Evolutionary conservation across 345 rosid genomes (phyloP), one percentile per base, ranked within the genome.

Genomic region (Lepidium sativum): DNA sequence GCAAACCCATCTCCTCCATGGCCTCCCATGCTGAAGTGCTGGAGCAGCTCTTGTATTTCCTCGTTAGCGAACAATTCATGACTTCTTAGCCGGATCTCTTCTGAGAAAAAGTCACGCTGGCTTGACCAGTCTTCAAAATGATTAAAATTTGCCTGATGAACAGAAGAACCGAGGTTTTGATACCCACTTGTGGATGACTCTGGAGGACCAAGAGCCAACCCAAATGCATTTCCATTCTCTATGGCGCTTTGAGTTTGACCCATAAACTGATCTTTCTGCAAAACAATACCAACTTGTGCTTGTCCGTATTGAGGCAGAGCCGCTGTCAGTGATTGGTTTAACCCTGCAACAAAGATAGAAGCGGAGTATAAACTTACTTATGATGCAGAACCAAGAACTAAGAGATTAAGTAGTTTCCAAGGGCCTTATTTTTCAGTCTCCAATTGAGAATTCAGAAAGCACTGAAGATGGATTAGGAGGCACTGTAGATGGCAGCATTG

Each of bases 21-120:
- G 37, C 43, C 70, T 62, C 94, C 97, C 87, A 84, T 80, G 73
- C 86, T 86, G 60, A 86, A 87, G 64, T 86, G 66, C 6, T 86
- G 80, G 23, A 92, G 92, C 54, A 89, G 75, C 63, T 89, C 86
- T 63, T 89, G 98, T 96, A 89, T 86, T 61, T 92, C 98, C 64
- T 92, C 98, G 31, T 81, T 83, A 79, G 82, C 97, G 23, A 92
- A 88, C 86, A 89, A 76, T 77, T 92, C 97, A 62, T 87, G 78
- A 63, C 97, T 89, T 68, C 84, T 76, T 40, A 78, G 6, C 31
- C 98, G 83, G 43, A 92, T 85, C 39, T 92, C 97, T 60, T 89
- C 98, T 2, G 91, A 62, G 31, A 81, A 65, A 41, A 76, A 78
- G 12, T 83, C 97, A 16, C 83, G 71, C 58, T 65, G 75, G 58